Evolutionary conservation across 495 filamentous ascomycete genomes (phyloP).

Genomic region (Xylaria castorea): DNA sequence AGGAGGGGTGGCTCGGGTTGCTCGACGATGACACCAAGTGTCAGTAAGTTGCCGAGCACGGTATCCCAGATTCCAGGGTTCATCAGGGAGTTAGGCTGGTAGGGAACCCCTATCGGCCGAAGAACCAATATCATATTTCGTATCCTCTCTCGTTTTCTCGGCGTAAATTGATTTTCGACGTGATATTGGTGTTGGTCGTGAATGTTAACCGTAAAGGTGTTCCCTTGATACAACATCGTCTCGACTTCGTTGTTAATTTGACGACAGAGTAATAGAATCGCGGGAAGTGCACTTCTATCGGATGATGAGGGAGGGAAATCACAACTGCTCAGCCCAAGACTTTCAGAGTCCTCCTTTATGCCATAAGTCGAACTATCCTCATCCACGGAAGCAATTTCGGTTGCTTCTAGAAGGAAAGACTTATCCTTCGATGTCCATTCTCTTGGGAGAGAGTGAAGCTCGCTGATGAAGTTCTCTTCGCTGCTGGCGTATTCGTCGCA

Average conservation of each 20-base stretch:
- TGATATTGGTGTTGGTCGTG: conserved; percentile 8
- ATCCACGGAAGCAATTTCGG: not conserved
- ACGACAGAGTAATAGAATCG: conserved; percentile 16
- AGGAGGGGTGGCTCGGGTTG: conserved; percentile 15
- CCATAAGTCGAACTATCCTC: not conserved
- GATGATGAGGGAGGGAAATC: not conserved
- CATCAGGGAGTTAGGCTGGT: not conserved
- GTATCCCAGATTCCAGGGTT: conserved; percentile 18
- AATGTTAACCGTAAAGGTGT: conserved; percentile 13
- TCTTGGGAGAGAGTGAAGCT: not conserved
- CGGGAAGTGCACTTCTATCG: conserved; percentile 4
- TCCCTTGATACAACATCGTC: conserved; percentile 18
- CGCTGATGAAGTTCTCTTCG: not conserved
- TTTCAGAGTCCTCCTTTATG: not conserved
- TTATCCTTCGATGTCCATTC: conserved; percentile 1
- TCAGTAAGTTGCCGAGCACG: conserved; percentile 16
- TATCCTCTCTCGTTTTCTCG: conserved; percentile 17
- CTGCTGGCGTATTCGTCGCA: conserved; percentile 6
- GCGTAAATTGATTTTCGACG: not conserved
- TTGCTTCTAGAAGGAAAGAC: not conserved
- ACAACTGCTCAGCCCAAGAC: not conserved
- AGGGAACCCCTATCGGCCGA: conserved; percentile 1
- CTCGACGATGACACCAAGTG: conserved; percentile 17
- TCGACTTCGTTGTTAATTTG: conserved; percentile 23
- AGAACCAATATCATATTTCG: conserved; percentile 17